Percentiles rank a stretch among this genome's conserved stretches.
These are phyloP conservation scores for Geoglossum cookeanum DNA, from an alignment of 2,329 filamentous ascomycete genomes.

Conservation along the genomic window DNA sequence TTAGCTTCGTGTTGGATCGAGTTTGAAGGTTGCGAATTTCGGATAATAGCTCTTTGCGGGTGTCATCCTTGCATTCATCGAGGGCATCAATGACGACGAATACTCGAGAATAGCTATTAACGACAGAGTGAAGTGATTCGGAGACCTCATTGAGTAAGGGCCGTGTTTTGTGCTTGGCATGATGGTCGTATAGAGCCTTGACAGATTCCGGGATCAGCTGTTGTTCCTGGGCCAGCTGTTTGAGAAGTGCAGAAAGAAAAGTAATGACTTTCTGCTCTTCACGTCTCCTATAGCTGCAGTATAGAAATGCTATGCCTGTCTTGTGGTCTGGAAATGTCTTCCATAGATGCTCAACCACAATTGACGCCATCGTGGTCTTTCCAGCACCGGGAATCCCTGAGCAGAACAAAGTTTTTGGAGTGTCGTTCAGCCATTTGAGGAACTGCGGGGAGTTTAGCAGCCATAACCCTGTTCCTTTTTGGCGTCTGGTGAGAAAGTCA, in stretches of 20 bases:
- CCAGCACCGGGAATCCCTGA: slow-evolving; percentile 14
- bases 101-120: neutral
- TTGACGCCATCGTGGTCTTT: slow-evolving; percentile 15
- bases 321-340: slow-evolving; percentile 2
- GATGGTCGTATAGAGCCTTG: neutral
- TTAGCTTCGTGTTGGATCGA: neutral
- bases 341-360: slow-evolving; percentile 11
- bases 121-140: neutral
- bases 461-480: slow-evolving; percentile 10
- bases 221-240: neutral
- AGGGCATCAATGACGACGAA: neutral
- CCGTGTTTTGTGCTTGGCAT: neutral
- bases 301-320: neutral
- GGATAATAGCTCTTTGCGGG: neutral
- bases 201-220: neutral
- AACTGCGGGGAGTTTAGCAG: slow-evolving; percentile 9
- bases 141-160: neutral
- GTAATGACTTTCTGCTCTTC: neutral
- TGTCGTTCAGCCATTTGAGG: slow-evolving; percentile 7
- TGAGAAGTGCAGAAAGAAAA: neutral
- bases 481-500: slow-evolving; percentile 8
- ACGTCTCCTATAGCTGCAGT: neutral
- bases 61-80: neutral
- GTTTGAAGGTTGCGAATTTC: neutral
- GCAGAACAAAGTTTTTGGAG: slow-evolving; percentile 12